A percentile compares a stretch with the other conserved stretches of the same genome.
phyloP scores from a whole-genome alignment of 164 flowering plant genomes.

The Kalanchoe fedtschenkoi region DNA sequence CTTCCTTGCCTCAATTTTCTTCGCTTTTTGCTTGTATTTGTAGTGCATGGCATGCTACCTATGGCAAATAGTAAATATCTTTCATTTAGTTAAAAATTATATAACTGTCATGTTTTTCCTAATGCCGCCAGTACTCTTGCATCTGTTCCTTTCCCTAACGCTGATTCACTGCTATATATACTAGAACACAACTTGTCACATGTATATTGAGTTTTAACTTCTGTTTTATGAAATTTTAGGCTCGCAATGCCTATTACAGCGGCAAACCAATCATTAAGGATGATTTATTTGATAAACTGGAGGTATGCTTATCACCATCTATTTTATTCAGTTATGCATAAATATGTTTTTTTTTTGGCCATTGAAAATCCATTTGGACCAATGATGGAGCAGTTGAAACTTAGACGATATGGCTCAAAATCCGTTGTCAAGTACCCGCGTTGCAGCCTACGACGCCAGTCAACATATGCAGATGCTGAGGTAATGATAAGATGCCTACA shows the following conservation, averaged over 20 bases:
- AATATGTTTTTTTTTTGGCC: too few species aligned
- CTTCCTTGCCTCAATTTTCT: too few species aligned
- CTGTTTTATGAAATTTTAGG: conserved; percentile 31
- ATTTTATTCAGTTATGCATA: background rate
- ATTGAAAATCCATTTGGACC: background rate
- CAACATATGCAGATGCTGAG: conserved; percentile 95
- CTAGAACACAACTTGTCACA: too few species aligned
- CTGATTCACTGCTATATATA: too few species aligned
- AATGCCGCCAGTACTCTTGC: too few species aligned
- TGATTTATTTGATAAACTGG: conserved; percentile 95
- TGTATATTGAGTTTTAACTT: too few species aligned
- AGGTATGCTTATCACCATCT: conserved; percentile 35
- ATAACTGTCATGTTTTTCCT: too few species aligned
- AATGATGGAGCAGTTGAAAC: conserved; percentile 41
- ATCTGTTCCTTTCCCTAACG: background rate
- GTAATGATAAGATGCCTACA: conserved; percentile 22
- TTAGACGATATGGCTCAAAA: conserved; percentile 85
- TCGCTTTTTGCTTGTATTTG: too few species aligned
- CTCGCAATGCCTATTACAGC: conserved; percentile 81
- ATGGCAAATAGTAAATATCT: too few species aligned
- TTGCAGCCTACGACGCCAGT: conserved; percentile 75
- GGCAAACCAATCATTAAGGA: conserved; percentile 84
- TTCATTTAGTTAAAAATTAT: too few species aligned
- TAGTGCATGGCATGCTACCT: too few species aligned
- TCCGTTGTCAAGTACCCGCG: conserved; percentile 92